Evolutionary conservation across 2,329 filamentous ascomycete species (phyloP), one percentile per base, ranked within the genome.

Genomic region (Colletotrichum viniferum): DNA sequence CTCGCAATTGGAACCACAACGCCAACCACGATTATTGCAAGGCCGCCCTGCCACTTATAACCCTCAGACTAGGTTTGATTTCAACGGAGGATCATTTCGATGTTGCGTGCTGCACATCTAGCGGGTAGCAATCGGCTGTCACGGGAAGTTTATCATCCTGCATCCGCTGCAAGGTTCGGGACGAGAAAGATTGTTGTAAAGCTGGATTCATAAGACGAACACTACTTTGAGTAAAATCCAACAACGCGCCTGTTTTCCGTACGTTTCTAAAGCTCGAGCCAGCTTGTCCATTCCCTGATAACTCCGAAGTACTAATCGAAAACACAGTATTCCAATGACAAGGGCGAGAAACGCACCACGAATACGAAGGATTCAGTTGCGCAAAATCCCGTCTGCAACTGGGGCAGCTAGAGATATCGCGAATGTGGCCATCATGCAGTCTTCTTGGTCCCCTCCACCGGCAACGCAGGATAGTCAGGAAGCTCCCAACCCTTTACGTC

Each of bases 401-500:
- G n/a, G n/a, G 7, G 10, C 43, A 7, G 10, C 6, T 4, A 21
- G 4, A 24, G 24, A 9, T 14, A 58, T 30, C 28, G 12, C 12
- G 7, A 6, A n/a, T 9, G 10, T 43, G 3, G 1, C 24, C 30
- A n/a, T 66, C 18, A 52, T 7, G 16, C 63, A 16, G 5, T 8
- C 30, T 65, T 32, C 12, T 66, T 28, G 4, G 7, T 56, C 1
- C 26, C 58, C 21, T 61, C 18, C 3, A 38, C 32, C 8, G 64
- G 21, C 24, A 76, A 48, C 1, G 14, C 38, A 13, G 60, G 52
- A 21, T 76, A 76, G 7, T 71, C 48, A 28, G 74, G 74, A n/a
- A 76, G 60, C 9, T 62, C 21, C 74, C 74, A 76, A 2, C 71
- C 74, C 9, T 66, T 34, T 9, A 70, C 32, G 30, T 76, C 62